Conservation (phyloP, 768 basidiomycete species). For the Psilocybe subaeruginosa region DNA sequence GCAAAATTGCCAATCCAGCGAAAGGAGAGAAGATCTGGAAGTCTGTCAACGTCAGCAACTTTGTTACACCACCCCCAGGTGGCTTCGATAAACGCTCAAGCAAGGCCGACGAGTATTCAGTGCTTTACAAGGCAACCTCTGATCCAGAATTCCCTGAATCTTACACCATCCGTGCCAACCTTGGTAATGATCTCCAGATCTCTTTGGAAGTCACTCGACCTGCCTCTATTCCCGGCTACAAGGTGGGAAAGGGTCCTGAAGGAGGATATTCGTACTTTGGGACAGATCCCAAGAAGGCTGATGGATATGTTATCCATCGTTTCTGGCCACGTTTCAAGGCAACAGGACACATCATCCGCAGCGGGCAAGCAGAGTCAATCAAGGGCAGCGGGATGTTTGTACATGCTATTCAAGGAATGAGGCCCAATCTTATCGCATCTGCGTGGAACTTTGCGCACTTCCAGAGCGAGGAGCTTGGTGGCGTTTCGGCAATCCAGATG, state of each 20-base stretch:
- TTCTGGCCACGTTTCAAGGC: conserved; percentile 81
- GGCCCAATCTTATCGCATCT: conserved; percentile 90
- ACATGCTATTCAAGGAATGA: conserved; percentile 98
- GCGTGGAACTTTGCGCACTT: conserved; percentile 97
- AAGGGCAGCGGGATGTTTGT: conserved; percentile 84
- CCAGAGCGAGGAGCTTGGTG: conserved; percentile 71
- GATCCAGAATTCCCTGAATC: conserved; percentile 69
- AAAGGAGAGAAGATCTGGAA: conserved; percentile 82
- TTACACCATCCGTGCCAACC: conserved; percentile 80
- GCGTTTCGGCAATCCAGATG: conserved; percentile 91
- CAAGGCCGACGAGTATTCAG: conserved; percentile 84
- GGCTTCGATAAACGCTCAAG: conserved; percentile 79
- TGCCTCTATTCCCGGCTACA: conserved; percentile 80
- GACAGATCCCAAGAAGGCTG: conserved; percentile 62
- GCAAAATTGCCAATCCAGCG: conserved; percentile 82
- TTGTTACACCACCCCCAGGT: conserved; percentile 71
- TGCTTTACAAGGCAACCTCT: conserved; percentile 63
- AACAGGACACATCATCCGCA: conserved; percentile 67
- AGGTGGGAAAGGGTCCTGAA: conserved; percentile 84
- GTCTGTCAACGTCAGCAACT: conserved; percentile 83
- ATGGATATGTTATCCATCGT: conserved; percentile 87
- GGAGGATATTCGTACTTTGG: conserved; percentile 94
- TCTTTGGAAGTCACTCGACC: conserved; percentile 75
- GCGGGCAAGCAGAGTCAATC: conserved; percentile 60
- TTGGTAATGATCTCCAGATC: conserved; percentile 79